A percentile compares a stretch with the other conserved stretches of the same genome.
phyloP scores from a whole-genome alignment of 2,329 filamentous ascomycete genomes.

The Ophiocordyceps unilateralis region DNA sequence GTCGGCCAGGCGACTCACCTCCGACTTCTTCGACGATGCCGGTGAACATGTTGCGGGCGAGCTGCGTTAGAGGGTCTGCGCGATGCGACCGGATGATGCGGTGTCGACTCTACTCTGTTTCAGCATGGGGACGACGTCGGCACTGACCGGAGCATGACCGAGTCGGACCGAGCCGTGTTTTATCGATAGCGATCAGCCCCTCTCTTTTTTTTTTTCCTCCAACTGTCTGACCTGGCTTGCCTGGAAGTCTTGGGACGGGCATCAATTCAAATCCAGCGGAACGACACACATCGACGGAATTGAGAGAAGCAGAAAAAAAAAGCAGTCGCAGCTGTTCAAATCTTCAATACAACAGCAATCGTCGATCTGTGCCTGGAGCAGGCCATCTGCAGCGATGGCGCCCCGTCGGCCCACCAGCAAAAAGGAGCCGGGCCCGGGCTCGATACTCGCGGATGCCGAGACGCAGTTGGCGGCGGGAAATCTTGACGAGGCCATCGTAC shows the following conservation, averaged over 20 bases:
- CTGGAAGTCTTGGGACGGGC: too few species aligned
- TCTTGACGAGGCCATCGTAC: conserved; percentile 19
- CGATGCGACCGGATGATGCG: too few species aligned
- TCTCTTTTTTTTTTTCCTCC: neutral
- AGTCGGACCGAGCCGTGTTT: neutral
- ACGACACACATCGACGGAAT: too few species aligned
- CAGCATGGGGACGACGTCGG: neutral
- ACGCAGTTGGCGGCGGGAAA: conserved; percentile 25
- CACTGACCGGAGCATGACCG: neutral
- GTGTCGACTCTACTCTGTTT: too few species aligned
- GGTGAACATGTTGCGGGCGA: conserved; percentile 61
- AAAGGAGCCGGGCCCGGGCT: conserved; percentile 12
- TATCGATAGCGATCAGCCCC: neutral
- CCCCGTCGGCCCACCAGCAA: conserved; percentile 21
- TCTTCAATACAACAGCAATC: too few species aligned
- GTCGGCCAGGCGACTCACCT: conserved; percentile 38
- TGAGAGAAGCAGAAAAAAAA: too few species aligned
- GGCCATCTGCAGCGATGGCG: conserved; percentile 15
- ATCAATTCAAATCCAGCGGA: too few species aligned
- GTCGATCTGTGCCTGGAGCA: neutral
- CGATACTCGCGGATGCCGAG: conserved; percentile 20
- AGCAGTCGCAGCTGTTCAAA: too few species aligned
- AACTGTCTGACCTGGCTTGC: too few species aligned
- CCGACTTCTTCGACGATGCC: conserved; percentile 87
- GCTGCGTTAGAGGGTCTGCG: too few species aligned